phyloP scores from a whole-genome alignment of 2,329 filamentous ascomycete genomes.

The Xylariaceae sp. region DNA sequence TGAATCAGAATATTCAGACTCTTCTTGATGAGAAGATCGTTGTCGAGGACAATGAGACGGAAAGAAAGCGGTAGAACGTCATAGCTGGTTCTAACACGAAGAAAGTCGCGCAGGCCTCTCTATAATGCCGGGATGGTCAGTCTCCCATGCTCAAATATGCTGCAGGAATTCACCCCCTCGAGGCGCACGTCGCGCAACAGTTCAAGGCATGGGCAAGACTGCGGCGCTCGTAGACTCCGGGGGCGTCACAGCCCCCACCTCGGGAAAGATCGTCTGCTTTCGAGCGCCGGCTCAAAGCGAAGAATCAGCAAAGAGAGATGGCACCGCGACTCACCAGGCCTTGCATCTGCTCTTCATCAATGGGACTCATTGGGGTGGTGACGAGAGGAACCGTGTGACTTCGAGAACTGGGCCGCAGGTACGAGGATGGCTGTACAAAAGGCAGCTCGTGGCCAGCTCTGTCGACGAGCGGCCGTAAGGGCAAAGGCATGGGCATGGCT shows the following conservation, averaged over 20 bases:
- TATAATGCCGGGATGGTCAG: conserved; percentile 37
- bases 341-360: conserved; percentile 73
- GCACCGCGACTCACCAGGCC: conserved; percentile 57
- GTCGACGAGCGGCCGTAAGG: conserved; percentile 24
- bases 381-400: conserved; percentile 39
- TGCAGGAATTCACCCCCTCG: not conserved
- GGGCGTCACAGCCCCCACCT: not conserved
- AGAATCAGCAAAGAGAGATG: not conserved
- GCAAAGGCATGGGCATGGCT: conserved; percentile 12
- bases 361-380: conserved; percentile 48
- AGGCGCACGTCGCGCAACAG: not conserved
- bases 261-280: too few relatives aligned
- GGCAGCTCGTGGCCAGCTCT: conserved; percentile 46
- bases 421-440: conserved; percentile 57
- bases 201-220: not conserved
- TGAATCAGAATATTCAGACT: conserved; percentile 92
- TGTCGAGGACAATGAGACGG: conserved; percentile 92
- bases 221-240: not conserved
- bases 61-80: conserved; percentile 96
- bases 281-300: not conserved
- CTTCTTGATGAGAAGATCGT: conserved; percentile 91
- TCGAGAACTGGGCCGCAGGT: conserved; percentile 42
- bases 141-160: not conserved
- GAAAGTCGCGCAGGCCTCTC: conserved; percentile 90
- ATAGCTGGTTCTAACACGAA: conserved; percentile 94